These are phyloP conservation scores for Trypanosoma avium DNA, from an alignment of 208 protist species.

Conservation along the genomic window DNA sequence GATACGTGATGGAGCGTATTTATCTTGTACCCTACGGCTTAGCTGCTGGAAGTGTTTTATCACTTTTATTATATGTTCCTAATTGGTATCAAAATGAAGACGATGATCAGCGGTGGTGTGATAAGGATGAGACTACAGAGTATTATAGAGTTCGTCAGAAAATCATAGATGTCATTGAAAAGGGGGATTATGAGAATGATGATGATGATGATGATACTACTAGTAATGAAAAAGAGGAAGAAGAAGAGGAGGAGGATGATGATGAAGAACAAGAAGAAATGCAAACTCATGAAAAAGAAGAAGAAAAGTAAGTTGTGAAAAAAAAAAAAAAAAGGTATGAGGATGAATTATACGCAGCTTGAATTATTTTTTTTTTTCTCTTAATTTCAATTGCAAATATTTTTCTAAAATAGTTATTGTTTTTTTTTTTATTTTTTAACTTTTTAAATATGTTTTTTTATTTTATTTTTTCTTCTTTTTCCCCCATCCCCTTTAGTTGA, in stretches of 20 bases:
- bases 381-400: neutral
- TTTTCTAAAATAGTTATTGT: too few species aligned
- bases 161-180: constrained; percentile 4
- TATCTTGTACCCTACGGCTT: constrained; percentile 49
- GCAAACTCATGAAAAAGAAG: neutral
- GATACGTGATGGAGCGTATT: constrained; percentile 55
- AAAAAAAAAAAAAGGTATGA: neutral
- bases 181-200: too few species aligned
- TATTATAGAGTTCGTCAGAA: constrained; percentile 50
- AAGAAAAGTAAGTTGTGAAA: neutral
- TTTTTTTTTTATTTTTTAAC: neutral
- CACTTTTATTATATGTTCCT: constrained; percentile 52
- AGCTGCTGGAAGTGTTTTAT: constrained; percentile 32
- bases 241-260: neutral
- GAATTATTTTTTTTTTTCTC: neutral
- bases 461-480: constrained; percentile 11
- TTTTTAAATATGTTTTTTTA: too few species aligned
- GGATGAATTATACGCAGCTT: too few species aligned
- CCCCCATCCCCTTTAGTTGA: too few species aligned
- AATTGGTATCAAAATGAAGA: constrained; percentile 81
- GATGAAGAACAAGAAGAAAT: too few species aligned
- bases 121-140: constrained; percentile 47
- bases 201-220: neutral
- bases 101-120: constrained; percentile 48
- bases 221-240: neutral